phyloP scores from a whole-genome alignment of 2,329 filamentous ascomycete species.

The Aspergillus fijiensis region DNA sequence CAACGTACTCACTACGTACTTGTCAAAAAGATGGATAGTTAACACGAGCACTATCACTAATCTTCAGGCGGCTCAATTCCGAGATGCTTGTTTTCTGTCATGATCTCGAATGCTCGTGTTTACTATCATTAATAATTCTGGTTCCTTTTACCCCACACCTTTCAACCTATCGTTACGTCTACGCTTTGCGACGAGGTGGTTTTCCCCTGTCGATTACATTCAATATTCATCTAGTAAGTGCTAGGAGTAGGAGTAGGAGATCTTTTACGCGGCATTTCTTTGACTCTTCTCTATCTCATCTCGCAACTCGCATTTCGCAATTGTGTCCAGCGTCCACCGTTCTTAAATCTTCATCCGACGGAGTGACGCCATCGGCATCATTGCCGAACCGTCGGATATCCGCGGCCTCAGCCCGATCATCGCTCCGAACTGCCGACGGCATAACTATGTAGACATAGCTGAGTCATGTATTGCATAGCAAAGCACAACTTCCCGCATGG shows the following conservation, averaged over 20 bases:
- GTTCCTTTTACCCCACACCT: neutral
- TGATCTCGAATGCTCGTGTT: neutral
- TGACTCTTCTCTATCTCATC: no score
- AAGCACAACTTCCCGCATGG: neutral
- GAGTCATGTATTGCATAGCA: neutral
- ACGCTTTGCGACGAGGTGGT: neutral
- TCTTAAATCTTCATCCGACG: constrained; percentile 4
- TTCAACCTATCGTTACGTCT: neutral
- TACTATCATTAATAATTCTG: neutral
- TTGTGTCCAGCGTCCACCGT: neutral
- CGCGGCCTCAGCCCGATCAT: no score
- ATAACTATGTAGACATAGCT: neutral
- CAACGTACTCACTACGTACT: no score
- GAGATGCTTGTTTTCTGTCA: neutral
- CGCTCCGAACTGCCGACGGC: neutral
- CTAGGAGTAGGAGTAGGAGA: no score
- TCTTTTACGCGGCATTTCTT: neutral
- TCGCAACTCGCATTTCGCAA: neutral
- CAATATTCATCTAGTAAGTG: no score
- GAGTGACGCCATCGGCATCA: constrained; percentile 11
- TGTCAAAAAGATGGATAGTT: no score
- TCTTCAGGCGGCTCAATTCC: neutral
- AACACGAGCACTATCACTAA: neutral
- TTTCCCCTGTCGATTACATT: neutral
- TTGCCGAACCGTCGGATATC: constrained; percentile 12